These are phyloP conservation scores for Cytospora piceicola DNA, from an alignment of 2,329 filamentous ascomycete genomes.

Conservation along the genomic window DNA sequence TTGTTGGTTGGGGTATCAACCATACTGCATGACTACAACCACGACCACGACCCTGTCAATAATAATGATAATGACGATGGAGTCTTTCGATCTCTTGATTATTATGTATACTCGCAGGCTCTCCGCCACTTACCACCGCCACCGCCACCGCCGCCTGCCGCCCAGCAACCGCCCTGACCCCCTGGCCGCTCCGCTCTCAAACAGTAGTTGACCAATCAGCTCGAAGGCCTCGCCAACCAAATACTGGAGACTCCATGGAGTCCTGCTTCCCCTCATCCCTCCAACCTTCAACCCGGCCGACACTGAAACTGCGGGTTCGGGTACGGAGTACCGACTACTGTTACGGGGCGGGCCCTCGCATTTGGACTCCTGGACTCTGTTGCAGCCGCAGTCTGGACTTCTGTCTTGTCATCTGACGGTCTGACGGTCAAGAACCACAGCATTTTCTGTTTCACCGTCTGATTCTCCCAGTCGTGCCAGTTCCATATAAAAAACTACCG, in stretches of 20 bases:
- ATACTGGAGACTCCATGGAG: no score
- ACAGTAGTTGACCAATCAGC: neutral
- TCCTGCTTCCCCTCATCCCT: neutral
- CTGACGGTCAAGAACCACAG: neutral
- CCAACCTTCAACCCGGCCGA: neutral
- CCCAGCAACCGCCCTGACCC: neutral
- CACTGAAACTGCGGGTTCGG: neutral
- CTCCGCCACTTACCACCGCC: neutral
- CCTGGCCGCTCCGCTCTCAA: neutral
- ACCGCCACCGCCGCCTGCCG: neutral
- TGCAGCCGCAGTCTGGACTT: neutral
- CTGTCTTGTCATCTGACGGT: constrained; percentile 2
- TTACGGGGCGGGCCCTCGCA: neutral
- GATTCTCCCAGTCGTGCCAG: neutral
- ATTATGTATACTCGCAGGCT: no score
- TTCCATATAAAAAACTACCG: no score
- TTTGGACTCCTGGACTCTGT: neutral
- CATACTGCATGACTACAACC: no score
- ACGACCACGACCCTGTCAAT: no score
- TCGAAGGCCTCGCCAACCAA: no score
- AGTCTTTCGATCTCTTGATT: neutral
- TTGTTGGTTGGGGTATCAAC: no score
- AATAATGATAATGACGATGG: no score
- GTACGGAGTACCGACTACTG: neutral
- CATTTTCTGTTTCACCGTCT: neutral